Evolutionary conservation across 1,284 basidiomycete species (phyloP).

Genomic region (Ganoderma lucidum): DNA sequence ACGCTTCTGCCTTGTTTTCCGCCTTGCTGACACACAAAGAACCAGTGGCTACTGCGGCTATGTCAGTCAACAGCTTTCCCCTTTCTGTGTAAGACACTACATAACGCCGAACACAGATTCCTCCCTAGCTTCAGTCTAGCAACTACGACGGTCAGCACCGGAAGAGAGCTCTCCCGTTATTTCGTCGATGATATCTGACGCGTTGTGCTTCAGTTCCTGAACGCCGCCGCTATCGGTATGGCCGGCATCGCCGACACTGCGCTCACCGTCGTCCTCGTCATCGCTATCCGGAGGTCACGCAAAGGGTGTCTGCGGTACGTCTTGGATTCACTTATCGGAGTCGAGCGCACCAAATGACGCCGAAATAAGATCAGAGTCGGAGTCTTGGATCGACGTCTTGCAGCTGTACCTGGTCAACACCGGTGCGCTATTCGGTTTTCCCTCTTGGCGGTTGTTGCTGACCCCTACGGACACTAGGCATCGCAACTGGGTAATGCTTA

Average conservation of each 20-base stretch:
- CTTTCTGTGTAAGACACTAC: background rate
- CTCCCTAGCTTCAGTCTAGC: background rate
- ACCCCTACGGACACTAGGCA: background rate
- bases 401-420: constrained; percentile 19
- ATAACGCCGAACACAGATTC: background rate
- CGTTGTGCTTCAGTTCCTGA: background rate
- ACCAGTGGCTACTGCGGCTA: background rate
- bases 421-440: background rate
- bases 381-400: constrained; percentile 7
- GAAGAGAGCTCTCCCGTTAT: background rate
- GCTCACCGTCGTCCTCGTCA: background rate
- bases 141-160: background rate
- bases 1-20: background rate
- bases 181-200: background rate
- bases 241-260: constrained; percentile 8
- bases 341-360: background rate
- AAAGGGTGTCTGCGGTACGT: background rate
- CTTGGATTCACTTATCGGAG: background rate
- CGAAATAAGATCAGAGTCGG: background rate
- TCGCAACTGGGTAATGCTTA: constrained; percentile 9
- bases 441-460: background rate
- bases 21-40: background rate
- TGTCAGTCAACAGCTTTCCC: background rate
- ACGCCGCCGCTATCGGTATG: constrained; percentile 8
- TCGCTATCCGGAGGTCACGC: constrained; percentile 8